Evolutionary conservation across 179 eudicot species (phyloP), one percentile per base, ranked within the genome.

Genomic region (Sideroxylon spinosum): DNA sequence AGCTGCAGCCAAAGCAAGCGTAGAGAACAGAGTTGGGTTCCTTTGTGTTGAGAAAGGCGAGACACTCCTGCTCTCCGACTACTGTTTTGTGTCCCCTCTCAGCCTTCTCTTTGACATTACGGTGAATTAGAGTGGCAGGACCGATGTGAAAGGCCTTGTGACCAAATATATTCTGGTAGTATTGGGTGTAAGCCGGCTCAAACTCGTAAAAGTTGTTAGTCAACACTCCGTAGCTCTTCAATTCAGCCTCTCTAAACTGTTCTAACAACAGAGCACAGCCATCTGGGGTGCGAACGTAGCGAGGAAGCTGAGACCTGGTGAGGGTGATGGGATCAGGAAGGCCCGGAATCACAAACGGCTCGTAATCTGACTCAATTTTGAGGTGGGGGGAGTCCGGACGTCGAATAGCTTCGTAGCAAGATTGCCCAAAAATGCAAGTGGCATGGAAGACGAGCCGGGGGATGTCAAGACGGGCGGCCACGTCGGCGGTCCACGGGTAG

Each of bases 301-400:
- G 64, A 12, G 76, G 76, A 11, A 73, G 76, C 76, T 53, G 48
- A 32, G 76, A n/a, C n/a, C n/a, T n/a, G n/a, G n/a, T n/a, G n/a
- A n/a, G n/a, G n/a, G n/a, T n/a, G n/a, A n/a, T n/a, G 56, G 57
- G 69, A 12, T 75, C 57, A 22, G 69, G 78, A 14, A 75, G 69
- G 20, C 69, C 78, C 37, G 69, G 69, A 52, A 75, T 7, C 32
- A 62, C 44, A 46, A 62, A 75, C 25, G 69, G 78, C 57, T 75
- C 59, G 56, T 75, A 2, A 20, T 75, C 78, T 7, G 68, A 74
- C 7, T 11, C 2, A 25, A 44, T 68, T 4, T 1, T n/a, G n/a
- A n/a, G n/a, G n/a, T n/a, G n/a, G n/a, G n/a, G n/a, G n/a, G n/a
- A n/a, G n/a, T n/a, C n/a, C 37, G 76, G 65, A 7, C 23, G 48